These are phyloP conservation scores for Solanum medicagineum DNA, from an alignment of 257 asterid genomes.

Conservation along the genomic window DNA sequence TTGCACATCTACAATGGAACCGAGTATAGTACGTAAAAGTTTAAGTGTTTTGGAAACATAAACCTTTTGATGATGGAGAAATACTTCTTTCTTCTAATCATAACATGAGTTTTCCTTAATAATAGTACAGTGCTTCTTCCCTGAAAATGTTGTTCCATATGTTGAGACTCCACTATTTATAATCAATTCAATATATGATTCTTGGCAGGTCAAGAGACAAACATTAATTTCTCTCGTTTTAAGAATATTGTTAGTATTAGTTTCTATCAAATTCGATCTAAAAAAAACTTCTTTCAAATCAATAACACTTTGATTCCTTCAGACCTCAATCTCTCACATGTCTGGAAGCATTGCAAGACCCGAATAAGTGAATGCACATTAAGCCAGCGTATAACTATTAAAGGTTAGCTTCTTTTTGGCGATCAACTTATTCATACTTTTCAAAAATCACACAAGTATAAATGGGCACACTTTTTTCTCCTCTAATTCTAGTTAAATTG, in stretches of 20 bases:
- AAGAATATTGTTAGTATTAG: too few species aligned
- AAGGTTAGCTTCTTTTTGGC: neutral
- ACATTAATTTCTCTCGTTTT: neutral
- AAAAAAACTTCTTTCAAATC: neutral
- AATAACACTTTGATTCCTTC: neutral
- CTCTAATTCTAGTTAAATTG: neutral
- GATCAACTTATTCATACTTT: neutral
- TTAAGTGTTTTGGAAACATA: neutral
- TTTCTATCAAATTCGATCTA: neutral
- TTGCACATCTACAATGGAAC: neutral
- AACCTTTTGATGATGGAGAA: too few species aligned
- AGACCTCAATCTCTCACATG: neutral
- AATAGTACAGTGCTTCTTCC: neutral
- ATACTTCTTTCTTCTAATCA: neutral
- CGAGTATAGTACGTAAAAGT: slow-evolving; percentile 22
- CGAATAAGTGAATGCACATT: neutral
- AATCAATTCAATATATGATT: neutral
- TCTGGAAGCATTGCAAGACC: neutral
- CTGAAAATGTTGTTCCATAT: neutral
- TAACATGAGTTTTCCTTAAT: neutral
- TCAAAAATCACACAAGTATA: neutral
- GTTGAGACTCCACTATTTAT: neutral
- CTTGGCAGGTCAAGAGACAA: neutral
- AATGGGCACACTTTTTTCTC: neutral
- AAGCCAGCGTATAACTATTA: neutral